Conservation (phyloP, 1,139 yeast species). For the Candida pseudoviswanathii region DNA sequence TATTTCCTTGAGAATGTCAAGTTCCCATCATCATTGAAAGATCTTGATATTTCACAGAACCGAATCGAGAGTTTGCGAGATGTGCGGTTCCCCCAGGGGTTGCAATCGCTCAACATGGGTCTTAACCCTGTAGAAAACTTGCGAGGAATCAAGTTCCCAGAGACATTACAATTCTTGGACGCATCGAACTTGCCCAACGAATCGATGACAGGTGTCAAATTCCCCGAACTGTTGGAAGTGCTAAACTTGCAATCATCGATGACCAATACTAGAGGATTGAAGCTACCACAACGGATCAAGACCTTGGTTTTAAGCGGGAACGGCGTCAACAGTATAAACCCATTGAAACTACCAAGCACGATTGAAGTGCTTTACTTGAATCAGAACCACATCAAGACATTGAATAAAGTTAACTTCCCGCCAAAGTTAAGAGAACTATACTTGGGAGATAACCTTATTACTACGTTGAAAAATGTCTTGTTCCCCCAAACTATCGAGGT, state of each 20-base stretch:
- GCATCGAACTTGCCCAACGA: constrained; percentile 49
- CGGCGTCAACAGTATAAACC: constrained; percentile 51
- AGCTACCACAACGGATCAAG: constrained; percentile 36
- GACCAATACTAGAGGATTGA: constrained; percentile 50
- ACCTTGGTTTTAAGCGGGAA: constrained; percentile 39
- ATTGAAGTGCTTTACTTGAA: constrained; percentile 40
- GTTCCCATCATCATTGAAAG: constrained; percentile 34
- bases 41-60: constrained; percentile 43
- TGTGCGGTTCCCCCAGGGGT: constrained; percentile 38
- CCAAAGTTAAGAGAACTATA: constrained; percentile 36
- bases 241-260: constrained; percentile 48
- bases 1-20: constrained; percentile 45
- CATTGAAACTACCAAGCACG: constrained; percentile 45
- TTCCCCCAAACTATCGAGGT: constrained; percentile 43
- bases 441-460: constrained; percentile 46
- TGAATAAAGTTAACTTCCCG: constrained; percentile 48
- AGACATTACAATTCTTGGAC: constrained; percentile 36
- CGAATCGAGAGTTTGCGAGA: constrained; percentile 44
- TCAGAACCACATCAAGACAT: constrained; percentile 47
- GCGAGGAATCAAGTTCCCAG: constrained; percentile 47
- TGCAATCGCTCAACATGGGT: constrained; percentile 36
- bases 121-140: constrained; percentile 48
- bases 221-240: constrained; percentile 42
- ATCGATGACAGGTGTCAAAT: constrained; percentile 50
- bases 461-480: constrained; percentile 47